These are phyloP conservation scores for Reutealis trisperma DNA, from an alignment of 345 rosid species.

Conservation along the genomic window DNA sequence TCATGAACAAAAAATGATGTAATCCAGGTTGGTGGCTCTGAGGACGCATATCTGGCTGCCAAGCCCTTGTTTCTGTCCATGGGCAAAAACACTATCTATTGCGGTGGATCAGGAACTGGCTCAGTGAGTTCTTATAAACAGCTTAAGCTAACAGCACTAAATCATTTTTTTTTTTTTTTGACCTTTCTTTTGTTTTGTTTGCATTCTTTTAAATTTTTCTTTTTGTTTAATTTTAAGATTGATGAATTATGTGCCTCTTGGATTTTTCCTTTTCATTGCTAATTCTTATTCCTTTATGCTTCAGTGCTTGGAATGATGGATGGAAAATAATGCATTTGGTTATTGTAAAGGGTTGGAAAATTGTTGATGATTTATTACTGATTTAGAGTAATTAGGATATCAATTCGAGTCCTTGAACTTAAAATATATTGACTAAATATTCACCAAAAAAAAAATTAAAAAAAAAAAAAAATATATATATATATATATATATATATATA, in stretches of 20 bases:
- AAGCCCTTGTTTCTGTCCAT: conserved; percentile 69
- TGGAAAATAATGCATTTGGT: background rate
- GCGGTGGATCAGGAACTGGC: conserved; percentile 96
- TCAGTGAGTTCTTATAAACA: conserved; percentile 58
- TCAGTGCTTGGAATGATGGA: background rate
- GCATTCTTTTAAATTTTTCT: background rate
- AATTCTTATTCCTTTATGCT: background rate
- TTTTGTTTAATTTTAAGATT: background rate
- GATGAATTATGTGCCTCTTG: too few species aligned
- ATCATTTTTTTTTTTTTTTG: background rate
- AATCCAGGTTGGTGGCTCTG: conserved; percentile 86
- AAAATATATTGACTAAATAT: background rate
- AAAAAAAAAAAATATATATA: too few species aligned
- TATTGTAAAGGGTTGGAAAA: background rate
- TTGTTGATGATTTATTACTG: background rate
- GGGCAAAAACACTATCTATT: conserved; percentile 77
- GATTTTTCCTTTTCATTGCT: background rate
- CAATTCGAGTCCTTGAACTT: background rate
- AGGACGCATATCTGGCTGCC: conserved; percentile 71
- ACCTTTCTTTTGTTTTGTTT: background rate
- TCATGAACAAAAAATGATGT: conserved; percentile 20
- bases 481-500: too few species aligned
- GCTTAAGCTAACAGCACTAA: background rate
- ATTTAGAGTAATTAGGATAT: background rate
- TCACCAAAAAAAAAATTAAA: too few species aligned